Evolutionary conservation across 2,329 filamentous ascomycete genomes (phyloP).

Genomic region (Alternaria triticina): DNA sequence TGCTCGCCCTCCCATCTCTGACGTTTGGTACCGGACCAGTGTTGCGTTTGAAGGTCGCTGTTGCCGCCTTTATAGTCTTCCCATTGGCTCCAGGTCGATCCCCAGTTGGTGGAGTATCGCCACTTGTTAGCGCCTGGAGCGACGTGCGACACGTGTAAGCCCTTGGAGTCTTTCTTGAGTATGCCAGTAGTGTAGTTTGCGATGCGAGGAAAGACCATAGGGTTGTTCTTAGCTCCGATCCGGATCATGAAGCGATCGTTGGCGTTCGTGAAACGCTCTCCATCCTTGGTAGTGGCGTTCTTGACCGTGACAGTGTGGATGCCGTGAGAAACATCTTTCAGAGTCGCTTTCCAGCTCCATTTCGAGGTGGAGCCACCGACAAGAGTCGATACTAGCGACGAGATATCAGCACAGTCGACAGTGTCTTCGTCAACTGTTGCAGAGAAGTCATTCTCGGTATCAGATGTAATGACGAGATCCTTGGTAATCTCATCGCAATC

Average conservation of each 20-base stretch:
- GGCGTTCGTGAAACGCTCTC: conserved; percentile 55
- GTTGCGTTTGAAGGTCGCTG: background rate
- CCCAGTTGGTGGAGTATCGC: background rate
- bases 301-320: conserved; percentile 64
- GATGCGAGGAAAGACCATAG: background rate
- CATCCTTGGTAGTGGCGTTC: conserved; percentile 57
- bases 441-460: background rate
- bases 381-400: background rate
- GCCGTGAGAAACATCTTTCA: conserved; percentile 65
- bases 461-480: background rate
- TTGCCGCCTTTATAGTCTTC: background rate
- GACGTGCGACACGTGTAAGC: background rate
- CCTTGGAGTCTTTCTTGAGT: background rate
- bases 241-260: conserved; percentile 69
- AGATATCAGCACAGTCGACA: background rate
- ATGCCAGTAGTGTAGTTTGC: background rate
- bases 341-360: conserved; percentile 57
- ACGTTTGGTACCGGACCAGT: conserved; percentile 64
- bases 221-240: conserved; percentile 64
- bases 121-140: background rate
- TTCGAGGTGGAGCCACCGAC: background rate
- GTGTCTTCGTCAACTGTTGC: background rate
- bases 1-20: conserved; percentile 69
- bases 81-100: background rate
- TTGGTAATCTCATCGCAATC: background rate